These are phyloP conservation scores for Euphorbia lathyris DNA, from an alignment of 345 rosid genomes.

Conservation along the genomic window DNA sequence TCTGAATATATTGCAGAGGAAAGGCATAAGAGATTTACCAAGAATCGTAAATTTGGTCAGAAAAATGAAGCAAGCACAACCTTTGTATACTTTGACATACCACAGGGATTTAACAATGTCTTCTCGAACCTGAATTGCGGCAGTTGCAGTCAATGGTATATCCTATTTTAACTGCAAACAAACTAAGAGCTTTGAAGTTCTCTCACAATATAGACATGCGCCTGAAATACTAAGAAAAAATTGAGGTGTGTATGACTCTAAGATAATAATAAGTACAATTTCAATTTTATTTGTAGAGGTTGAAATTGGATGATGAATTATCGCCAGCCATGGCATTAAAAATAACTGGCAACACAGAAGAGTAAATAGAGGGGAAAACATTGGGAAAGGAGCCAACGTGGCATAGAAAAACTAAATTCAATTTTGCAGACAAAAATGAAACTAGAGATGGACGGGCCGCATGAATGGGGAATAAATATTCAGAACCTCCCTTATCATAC, in stretches of 20 bases:
- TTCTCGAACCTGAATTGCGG: constrained; percentile 65
- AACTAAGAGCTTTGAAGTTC: constrained; percentile 50
- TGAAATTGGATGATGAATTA: constrained; percentile 10
- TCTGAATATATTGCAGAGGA: background rate
- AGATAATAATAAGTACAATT: background rate
- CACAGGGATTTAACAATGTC: constrained; percentile 67
- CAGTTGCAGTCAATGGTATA: constrained; percentile 90
- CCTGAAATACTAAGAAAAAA: constrained; percentile 41
- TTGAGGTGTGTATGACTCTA: background rate
- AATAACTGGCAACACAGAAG: too few relatives aligned
- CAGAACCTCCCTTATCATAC: too few relatives aligned
- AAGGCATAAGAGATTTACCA: constrained; percentile 26
- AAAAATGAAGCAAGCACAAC: constrained; percentile 77
- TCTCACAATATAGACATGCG: constrained; percentile 62
- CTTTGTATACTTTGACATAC: constrained; percentile 67
- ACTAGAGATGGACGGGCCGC: too few relatives aligned
- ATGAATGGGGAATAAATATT: too few relatives aligned
- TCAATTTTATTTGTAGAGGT: background rate
- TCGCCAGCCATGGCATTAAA: too few relatives aligned
- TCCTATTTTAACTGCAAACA: constrained; percentile 54
- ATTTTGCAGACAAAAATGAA: too few relatives aligned
- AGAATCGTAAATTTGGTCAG: constrained; percentile 70
- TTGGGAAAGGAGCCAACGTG: too few relatives aligned
- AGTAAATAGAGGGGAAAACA: too few relatives aligned
- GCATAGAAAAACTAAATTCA: too few relatives aligned